Conservation (phyloP, 139 green algal genomes). For the Chlorella sp. region DNA sequence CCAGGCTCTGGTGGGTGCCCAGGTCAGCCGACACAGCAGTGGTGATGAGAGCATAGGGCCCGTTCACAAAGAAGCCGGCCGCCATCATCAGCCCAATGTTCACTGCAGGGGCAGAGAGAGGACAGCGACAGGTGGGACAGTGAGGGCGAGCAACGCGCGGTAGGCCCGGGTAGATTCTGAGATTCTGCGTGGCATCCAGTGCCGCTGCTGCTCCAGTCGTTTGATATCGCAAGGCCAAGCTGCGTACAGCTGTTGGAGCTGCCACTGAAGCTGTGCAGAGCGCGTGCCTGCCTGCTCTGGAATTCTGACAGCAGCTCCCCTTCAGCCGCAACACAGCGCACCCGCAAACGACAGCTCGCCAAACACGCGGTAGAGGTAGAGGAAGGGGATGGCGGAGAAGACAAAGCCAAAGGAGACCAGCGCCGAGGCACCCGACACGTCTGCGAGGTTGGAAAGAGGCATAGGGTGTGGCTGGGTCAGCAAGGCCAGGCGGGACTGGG, state of each 20-base stretch:
- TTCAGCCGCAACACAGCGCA: no score
- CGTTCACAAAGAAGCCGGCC: conserved; percentile 95
- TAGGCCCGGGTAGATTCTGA: no score
- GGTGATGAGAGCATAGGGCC: conserved; percentile 97
- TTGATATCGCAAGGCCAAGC: no score
- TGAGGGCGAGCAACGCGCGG: no score
- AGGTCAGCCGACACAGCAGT: conserved; percentile 96
- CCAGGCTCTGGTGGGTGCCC: conserved; percentile 88
- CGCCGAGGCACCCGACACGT: conserved; percentile 75
- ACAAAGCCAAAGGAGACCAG: conserved; percentile 84
- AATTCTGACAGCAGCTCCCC: no score
- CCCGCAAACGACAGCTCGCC: conserved; percentile 54
- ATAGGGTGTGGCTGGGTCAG: no score
- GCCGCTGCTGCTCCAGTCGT: no score
- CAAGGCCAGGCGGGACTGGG: no score
- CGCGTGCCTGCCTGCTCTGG: no score
- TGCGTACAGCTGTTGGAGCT: no score
- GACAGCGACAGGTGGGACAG: background rate
- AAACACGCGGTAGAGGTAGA: conserved; percentile 86
- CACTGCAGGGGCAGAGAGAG: background rate
- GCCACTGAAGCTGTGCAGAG: no score
- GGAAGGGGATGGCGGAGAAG: conserved; percentile 77
- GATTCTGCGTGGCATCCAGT: no score
- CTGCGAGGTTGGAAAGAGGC: conserved; percentile 21
- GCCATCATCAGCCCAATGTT: conserved; percentile 92